Evolutionary conservation across 257 asterid species (phyloP).

Genomic region (Nicotiana obtusifolia): DNA sequence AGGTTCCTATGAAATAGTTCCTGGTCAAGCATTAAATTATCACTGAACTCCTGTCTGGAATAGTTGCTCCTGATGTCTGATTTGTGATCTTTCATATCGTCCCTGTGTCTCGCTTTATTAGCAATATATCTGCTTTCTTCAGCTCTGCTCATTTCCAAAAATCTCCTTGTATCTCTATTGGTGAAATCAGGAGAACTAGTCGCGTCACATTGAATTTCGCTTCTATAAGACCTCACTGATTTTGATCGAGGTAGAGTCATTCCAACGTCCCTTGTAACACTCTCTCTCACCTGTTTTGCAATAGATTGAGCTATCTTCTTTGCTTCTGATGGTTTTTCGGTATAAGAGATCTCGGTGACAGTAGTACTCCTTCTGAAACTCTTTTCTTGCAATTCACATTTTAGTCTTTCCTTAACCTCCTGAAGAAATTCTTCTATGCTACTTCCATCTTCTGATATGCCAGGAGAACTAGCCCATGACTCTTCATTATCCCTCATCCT

Average conservation of each 20-base stretch:
- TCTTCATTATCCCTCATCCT: slow-evolving; percentile 37
- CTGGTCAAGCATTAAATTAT: slow-evolving; percentile 30
- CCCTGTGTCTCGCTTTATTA: neutral
- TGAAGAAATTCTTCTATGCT: slow-evolving; percentile 77
- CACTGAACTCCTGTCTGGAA: slow-evolving; percentile 43
- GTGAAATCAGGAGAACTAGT: slow-evolving; percentile 59
- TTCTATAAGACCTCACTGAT: slow-evolving; percentile 72
- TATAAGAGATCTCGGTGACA: slow-evolving; percentile 62
- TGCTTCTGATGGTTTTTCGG: slow-evolving; percentile 69
- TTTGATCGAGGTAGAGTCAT: slow-evolving; percentile 68
- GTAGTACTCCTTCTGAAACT: slow-evolving; percentile 35
- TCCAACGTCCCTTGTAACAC: slow-evolving; percentile 56
- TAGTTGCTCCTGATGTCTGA: slow-evolving; percentile 45
- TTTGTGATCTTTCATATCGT: slow-evolving; percentile 16
- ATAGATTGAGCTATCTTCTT: slow-evolving; percentile 69
- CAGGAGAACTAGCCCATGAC: slow-evolving; percentile 66
- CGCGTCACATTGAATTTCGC: slow-evolving; percentile 47
- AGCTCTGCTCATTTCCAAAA: slow-evolving; percentile 35
- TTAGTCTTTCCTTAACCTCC: slow-evolving; percentile 86
- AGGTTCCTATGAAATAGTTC: slow-evolving; percentile 69
- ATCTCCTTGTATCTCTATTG: slow-evolving; percentile 55
- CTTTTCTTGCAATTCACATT: slow-evolving; percentile 68
- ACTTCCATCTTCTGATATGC: slow-evolving; percentile 58
- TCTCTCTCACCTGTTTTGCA: slow-evolving; percentile 70
- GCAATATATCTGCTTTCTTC: slow-evolving; percentile 19